Base-by-base conservation (phyloP, 139 green algal species). In the Limnomonas spitsbergensis region DNA sequence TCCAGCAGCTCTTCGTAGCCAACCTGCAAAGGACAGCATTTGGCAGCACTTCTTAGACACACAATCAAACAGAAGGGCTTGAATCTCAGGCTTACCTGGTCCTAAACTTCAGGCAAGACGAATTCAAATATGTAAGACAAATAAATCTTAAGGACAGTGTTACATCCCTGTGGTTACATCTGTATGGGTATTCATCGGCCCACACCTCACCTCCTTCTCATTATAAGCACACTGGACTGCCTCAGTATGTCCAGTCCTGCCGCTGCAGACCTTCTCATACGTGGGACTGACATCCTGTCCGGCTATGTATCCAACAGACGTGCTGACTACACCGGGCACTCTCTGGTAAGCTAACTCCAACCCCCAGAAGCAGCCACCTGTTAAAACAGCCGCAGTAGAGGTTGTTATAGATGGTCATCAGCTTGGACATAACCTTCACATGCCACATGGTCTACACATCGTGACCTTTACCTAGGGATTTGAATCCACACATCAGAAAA, bases 231-330 rank as follows among this genome's bases (percentile, higher is more conserved):
- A 85, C 83, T 95, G 88, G 52, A 98, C 93, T 36, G 92, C 94
- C 76, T 97, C 94, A 7, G 91, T 84, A 69, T 97, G 93, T 0
- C 93, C 94, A 0, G 93, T 97, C 27, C 70, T 72, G 0, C 93
- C 93, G n/a, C 56, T 86, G 87, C 92, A 97, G 29, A 98, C 92
- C n/a, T 87, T 78, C 75, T 97, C 88, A 56, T 97, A 98, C 2
- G 77, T 91, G 27, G 94, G 93, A 39, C 84, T 80, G 1, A 78
- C 54, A 14, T 85, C 76, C 32, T 87, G 34, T 2, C 92, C 91
- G 26, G 78, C 37, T 32, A 38, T 82, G 85, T 94, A 95, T 14
- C 91, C 90, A 0, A 91, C 89, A 37, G 80, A 77, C 0, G 93
- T 97, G 67, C 61, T 26, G 6, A 94, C 40, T 32, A 97, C 93